Evolutionary conservation across 2,329 filamentous ascomycete species (phyloP), one percentile per base, ranked within the genome.

Genomic region (Fusarium sp.): DNA sequence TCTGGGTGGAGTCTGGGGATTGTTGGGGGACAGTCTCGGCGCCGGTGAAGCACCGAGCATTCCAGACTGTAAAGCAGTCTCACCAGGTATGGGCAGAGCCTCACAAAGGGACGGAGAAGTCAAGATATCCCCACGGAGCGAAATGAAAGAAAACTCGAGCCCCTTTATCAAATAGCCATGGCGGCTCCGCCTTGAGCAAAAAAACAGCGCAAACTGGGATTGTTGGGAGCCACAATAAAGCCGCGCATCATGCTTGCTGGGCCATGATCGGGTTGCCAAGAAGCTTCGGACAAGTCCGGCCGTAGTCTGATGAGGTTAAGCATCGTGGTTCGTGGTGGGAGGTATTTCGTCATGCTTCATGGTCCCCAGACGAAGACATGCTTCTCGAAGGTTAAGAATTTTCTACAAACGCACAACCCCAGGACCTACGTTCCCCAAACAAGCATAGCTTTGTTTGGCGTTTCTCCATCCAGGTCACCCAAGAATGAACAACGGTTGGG

Each of bases 11-110:
- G 63, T 69, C 70, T 73, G 73, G 70, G 70, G 73, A 72, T 73
- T 58, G 55, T 69, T 67, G 64, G 59, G 63, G 59, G 49, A 36
- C 26, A 54, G 42, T 51, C 56, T 79, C 78, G 77, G 77, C 75
- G 77, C 80, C 77, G 79, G 79, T 63, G 72, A 80, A 80, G 76
- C 75, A 76, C 78, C 79, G 80, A 81, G 66, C 63, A 73, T 47
- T 65, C 54, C 54, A 74, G 64, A 73, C 61, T 72, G 72, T 42
- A 41, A 22, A 68, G n/a, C 41, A 56, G 59, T 38, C 49, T 69
- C 62, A 41, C 60, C 63, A 66, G 59, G 38, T 47, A 74, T 59
- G 57, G 63, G 59, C 72, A 75, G 66, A 77, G 60, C 71, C 71
- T 74, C 71, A 71, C 41, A 55, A 63, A 63, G 42, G 55, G 18